phyloP scores from a whole-genome alignment of 1,284 basidiomycete species.

The Pseudozyma tsukubaensis region DNA sequence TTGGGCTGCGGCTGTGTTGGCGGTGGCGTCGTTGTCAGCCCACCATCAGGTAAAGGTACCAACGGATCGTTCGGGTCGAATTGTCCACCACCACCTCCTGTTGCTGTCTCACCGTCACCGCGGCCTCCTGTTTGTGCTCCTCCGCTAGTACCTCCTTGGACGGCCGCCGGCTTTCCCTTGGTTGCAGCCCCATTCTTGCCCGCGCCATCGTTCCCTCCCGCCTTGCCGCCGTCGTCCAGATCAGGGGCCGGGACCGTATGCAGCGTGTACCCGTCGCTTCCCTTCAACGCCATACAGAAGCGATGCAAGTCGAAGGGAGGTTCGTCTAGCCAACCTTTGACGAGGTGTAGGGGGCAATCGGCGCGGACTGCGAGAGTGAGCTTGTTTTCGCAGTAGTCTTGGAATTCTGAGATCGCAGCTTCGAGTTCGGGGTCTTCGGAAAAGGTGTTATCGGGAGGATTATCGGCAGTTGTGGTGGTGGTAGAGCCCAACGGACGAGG shows the following conservation, averaged over 20 bases:
- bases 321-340: slow-evolving; percentile 36
- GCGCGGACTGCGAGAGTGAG: slow-evolving; percentile 36
- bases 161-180: neutral
- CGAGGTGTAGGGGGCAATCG: slow-evolving; percentile 41
- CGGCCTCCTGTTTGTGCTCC: neutral
- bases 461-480: neutral
- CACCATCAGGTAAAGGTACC: slow-evolving; percentile 10
- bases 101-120: neutral
- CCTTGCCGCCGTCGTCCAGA: neutral
- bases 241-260: neutral
- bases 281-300: slow-evolving; percentile 29
- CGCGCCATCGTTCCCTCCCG: neutral
- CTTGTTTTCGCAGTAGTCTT: slow-evolving; percentile 51
- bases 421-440: slow-evolving; percentile 19
- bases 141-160: no score
- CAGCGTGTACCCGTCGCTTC: slow-evolving; percentile 12
- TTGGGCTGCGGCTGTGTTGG: no score
- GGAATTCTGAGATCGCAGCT: slow-evolving; percentile 35
- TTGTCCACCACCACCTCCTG: no score
- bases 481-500: no score
- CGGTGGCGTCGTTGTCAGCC: neutral
- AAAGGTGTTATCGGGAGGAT: neutral
- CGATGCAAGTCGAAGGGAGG: slow-evolving; percentile 44
- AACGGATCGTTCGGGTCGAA: slow-evolving; percentile 29
- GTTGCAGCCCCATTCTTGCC: neutral